Base-by-base conservation (phyloP, 2,329 filamentous ascomycete genomes). In the Xylaria sp. region DNA sequence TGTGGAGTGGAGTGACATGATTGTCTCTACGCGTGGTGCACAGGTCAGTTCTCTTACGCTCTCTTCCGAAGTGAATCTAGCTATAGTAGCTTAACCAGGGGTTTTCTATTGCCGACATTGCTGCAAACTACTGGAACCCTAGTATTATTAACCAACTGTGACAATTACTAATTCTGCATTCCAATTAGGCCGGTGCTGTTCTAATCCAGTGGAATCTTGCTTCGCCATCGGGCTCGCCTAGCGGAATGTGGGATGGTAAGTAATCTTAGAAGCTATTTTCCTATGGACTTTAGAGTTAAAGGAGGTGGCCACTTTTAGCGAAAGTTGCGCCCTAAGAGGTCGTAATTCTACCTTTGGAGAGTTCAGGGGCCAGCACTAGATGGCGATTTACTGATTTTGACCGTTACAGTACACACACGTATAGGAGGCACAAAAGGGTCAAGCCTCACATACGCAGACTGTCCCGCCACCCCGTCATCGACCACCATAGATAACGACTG, bases 361-460 rank as follows among this genome's bases (percentile, higher is more conserved):
- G 17, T 13, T 38, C 3, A 33, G 10, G 36, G 39, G 9, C 44
- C 2, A 27, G 9, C 22, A 11, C 22, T 31, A 13, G 6, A 44
- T 17, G 31, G 4, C 10, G n/a, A 25, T n/a, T 42, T 33, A 45
- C 60, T 67, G 2, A 67, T 55, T 2, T 1, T 0, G 45, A 56
- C 45, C 45, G 2, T 22, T 56, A 44, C 36, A 67, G 65, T 91
- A 10, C 92, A 95, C 79, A 87, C 91, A 74, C 89, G 92, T 70
- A 86, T 95, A 57, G 92, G 91, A 69, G 92, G 92, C 3, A 89
- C 87, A 59, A 86, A 88, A 2, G 91, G 91, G 42, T 92, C 91
- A 20, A 82, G 89, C 42, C 84, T 93, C 7, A 88, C 92, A 76
- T 85, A 87, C 61, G 82, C 86, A 73, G 85, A 82, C 53, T 92